Evolutionary conservation across 164 flowering plant genomes (phyloP).

Genomic region (Hamamelis virginiana): DNA sequence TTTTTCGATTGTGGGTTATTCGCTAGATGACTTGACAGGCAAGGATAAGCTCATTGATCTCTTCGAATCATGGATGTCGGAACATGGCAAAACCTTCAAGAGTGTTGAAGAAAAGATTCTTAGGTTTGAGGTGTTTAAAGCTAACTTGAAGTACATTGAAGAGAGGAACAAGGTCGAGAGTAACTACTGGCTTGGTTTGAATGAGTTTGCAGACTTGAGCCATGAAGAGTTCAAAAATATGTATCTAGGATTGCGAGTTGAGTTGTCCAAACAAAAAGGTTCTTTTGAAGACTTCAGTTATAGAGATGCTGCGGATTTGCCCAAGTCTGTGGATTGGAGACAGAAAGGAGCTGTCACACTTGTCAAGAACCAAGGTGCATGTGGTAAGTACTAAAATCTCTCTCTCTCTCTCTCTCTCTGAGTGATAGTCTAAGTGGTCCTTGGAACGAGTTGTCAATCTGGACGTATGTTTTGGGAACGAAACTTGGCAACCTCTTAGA

Average conservation of each 20-base stretch:
- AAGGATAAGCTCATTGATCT: conserved; percentile 31
- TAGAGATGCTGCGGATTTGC: conserved; percentile 28
- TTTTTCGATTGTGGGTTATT: conserved; percentile 46
- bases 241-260: conserved; percentile 32
- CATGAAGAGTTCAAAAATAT: conserved; percentile 43
- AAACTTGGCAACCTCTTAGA: too few relatives aligned
- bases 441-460: too few relatives aligned
- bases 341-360: conserved; percentile 48
- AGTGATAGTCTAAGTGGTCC: too few relatives aligned
- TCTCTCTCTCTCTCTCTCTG: conserved; percentile 1
- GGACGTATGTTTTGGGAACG: too few relatives aligned
- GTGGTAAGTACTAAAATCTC: conserved; percentile 32
- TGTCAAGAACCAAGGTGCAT: conserved; percentile 53
- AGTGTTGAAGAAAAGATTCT: conserved; percentile 37
- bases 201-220: conserved; percentile 50
- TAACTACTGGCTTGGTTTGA: conserved; percentile 51
- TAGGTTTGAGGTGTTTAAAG: conserved; percentile 37
- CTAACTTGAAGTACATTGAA: conserved; percentile 42
- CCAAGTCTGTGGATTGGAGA: conserved; percentile 49
- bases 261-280: conserved; percentile 10
- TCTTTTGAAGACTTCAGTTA: conserved; percentile 30
- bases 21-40: conserved; percentile 37
- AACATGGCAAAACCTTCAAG: conserved; percentile 30
- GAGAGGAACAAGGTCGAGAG: conserved; percentile 27
- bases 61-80: conserved; percentile 41